Conservation (phyloP, 108 stramenopile species). For the Conticribra weissflogii region DNA sequence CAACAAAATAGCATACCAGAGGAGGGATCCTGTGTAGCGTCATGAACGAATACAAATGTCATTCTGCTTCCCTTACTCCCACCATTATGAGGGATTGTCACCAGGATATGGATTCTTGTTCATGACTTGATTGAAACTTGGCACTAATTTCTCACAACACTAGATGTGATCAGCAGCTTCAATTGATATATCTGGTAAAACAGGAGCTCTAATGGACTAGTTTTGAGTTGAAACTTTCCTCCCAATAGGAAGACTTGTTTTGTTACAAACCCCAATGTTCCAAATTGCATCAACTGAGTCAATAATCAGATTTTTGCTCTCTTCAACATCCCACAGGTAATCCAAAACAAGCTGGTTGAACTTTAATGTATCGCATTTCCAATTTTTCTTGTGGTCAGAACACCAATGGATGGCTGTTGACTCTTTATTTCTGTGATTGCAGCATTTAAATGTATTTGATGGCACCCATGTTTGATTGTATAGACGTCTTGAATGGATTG, state of each 20-base stretch:
- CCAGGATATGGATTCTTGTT: background rate
- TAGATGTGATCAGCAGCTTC: background rate
- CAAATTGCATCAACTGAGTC: background rate
- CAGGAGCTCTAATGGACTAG: background rate
- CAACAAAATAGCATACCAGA: too few relatives aligned
- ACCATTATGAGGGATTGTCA: background rate
- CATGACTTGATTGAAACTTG: slow-evolving; percentile 1
- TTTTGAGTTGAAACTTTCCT: slow-evolving; percentile 2
- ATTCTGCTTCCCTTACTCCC: slow-evolving; percentile 1
- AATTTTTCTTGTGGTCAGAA: background rate
- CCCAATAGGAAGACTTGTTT: slow-evolving; percentile 3
- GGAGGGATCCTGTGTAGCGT: slow-evolving; percentile 4
- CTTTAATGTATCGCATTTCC: background rate
- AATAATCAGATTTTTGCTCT: background rate
- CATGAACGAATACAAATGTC: slow-evolving; percentile 4
- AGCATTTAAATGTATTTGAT: background rate
- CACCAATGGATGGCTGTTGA: slow-evolving; percentile 1
- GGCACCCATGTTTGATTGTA: background rate
- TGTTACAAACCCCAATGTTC: background rate
- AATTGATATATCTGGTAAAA: background rate
- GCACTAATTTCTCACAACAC: background rate
- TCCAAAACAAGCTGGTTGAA: background rate
- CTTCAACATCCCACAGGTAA: too few relatives aligned
- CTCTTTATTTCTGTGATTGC: background rate
- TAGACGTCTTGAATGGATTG: background rate